Evolutionary conservation across 2,329 filamentous ascomycete genomes (phyloP).

Genomic region (Aspergillus sp.): DNA sequence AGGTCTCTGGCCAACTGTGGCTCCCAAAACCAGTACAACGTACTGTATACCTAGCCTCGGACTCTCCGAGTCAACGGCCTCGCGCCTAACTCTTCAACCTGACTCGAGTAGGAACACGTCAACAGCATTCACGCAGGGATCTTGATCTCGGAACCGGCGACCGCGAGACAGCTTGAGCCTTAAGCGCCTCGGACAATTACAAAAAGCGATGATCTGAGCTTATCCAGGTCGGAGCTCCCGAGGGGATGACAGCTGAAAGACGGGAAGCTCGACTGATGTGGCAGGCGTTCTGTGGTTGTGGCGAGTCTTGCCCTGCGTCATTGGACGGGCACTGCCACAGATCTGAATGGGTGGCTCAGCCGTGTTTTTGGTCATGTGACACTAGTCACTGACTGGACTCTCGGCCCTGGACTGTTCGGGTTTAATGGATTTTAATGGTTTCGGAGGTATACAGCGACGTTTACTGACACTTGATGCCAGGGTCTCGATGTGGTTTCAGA

Average conservation of each 20-base stretch:
- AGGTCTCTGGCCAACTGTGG: neutral
- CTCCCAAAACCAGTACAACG: neutral
- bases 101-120: slow-evolving; percentile 4
- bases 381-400: neutral
- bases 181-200: slow-evolving; percentile 4
- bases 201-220: slow-evolving; percentile 2
- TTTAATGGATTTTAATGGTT: neutral
- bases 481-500: too few species aligned
- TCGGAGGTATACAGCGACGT: neutral
- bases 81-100: neutral
- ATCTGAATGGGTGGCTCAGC: neutral
- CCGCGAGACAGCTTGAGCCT: neutral
- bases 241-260: slow-evolving; percentile 10
- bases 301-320: neutral
- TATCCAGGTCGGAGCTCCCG: slow-evolving; percentile 6
- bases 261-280: slow-evolving; percentile 6
- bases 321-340: slow-evolving; percentile 8
- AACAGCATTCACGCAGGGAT: neutral
- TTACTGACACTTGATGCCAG: neutral
- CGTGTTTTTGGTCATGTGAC: neutral
- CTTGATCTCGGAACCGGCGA: neutral
- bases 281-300: slow-evolving; percentile 6
- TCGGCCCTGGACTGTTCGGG: neutral
- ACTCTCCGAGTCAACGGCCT: neutral
- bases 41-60: neutral